Percentiles rank a stretch among this genome's conserved stretches.
Evolutionary conservation across 371 early-diverging fungal species (phyloP).

Genomic region (Quaeritorhiza haematococci): DNA sequence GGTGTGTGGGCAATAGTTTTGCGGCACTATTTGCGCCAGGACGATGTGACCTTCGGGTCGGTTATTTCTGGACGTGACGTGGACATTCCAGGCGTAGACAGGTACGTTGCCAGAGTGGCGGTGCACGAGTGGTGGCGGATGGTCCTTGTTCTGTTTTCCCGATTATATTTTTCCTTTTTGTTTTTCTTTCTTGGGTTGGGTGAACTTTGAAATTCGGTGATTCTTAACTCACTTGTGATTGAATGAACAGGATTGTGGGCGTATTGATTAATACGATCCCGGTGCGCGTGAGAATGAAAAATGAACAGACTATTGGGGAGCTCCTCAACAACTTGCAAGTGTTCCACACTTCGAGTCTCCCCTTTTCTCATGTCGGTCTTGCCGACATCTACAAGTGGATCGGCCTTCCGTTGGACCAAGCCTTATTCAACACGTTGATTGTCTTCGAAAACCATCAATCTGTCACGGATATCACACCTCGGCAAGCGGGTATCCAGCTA

Average conservation of each 20-base stretch:
- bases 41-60: conserved; percentile 13
- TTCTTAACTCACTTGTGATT: background rate
- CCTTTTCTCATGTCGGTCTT: conserved; percentile 3
- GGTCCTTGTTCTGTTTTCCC: too few species aligned
- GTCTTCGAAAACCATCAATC: conserved; percentile 7
- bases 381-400: conserved; percentile 4
- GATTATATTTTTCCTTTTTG: too few species aligned
- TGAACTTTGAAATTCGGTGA: background rate
- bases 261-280: conserved; percentile 2
- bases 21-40: conserved; percentile 1
- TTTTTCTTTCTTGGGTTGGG: too few species aligned
- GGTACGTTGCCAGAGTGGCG: too few species aligned
- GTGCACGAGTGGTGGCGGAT: too few species aligned
- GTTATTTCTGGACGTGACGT: conserved; percentile 12
- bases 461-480: too few species aligned
- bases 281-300: background rate
- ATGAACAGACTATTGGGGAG: background rate
- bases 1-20: conserved; percentile 23
- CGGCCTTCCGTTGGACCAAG: background rate
- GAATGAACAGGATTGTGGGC: background rate
- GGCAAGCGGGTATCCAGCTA: too few species aligned
- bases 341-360: background rate
- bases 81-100: conserved; percentile 10
- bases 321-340: background rate
- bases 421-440: conserved; percentile 1